These are phyloP conservation scores for Cutaneotrichosporon cavernicola DNA, from an alignment of 1,284 basidiomycete species.

Conservation along the genomic window DNA sequence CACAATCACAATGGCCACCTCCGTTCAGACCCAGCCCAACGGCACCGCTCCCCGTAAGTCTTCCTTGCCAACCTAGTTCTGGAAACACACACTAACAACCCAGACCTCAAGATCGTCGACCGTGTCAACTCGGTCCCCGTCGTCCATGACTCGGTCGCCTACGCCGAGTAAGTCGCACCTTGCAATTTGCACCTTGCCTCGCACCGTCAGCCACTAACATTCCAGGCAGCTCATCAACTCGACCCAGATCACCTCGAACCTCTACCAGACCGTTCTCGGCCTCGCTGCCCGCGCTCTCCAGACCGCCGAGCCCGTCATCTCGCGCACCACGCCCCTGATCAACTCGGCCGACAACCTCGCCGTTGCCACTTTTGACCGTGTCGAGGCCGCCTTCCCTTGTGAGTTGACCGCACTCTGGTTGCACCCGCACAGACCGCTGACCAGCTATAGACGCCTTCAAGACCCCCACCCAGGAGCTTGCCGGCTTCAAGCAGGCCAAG, in stretches of 20 bases:
- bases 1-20: conserved; percentile 21
- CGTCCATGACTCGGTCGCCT: conserved; percentile 50
- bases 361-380: conserved; percentile 51
- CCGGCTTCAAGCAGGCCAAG: conserved; percentile 52
- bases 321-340: conserved; percentile 47
- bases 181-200: neutral
- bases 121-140: conserved; percentile 49
- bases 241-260: conserved; percentile 40
- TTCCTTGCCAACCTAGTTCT: neutral
- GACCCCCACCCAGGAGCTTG: conserved; percentile 50
- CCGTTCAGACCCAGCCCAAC: conserved; percentile 26
- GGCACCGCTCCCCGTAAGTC: conserved; percentile 12
- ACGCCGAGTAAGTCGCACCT: conserved; percentile 44
- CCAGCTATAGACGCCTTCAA: conserved; percentile 48
- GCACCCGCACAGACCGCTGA: conserved; percentile 4
- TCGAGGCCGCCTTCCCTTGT: conserved; percentile 52
- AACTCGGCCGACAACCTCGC: conserved; percentile 50
- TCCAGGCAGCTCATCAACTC: conserved; percentile 45
- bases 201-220: neutral
- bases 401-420: conserved; percentile 16
- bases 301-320: conserved; percentile 47
- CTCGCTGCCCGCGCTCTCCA: conserved; percentile 49
- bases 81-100: conserved; percentile 6
- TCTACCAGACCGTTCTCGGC: conserved; percentile 46
- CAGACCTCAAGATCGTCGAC: conserved; percentile 51